Base-by-base conservation (phyloP, 2,329 filamentous ascomycete genomes). In the Talaromyces sp. region DNA sequence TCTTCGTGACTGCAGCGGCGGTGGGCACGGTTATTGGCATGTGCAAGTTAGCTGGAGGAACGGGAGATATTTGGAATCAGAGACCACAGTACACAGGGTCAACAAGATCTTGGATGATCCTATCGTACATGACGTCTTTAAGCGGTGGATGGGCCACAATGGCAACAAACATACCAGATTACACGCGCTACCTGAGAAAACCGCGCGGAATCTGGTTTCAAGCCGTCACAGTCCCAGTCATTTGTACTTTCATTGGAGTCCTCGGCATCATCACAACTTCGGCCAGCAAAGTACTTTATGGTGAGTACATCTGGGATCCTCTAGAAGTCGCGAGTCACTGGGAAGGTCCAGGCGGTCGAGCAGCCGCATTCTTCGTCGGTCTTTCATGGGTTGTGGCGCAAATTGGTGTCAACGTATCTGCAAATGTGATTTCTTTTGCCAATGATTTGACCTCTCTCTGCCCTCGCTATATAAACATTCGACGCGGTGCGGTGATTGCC, bases 11-110 rank as follows among this genome's bases (percentile, higher is more conserved):
- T 9, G 69, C 82, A 17, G 80, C 81, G 1, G 83, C 82, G 59
- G 75, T 87, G 54, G 83, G 79, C 2, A 83, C 83, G 35, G 77
- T 86, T 67, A 81, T 83, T 53, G 87, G 84, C 80, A 72, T 75
- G 21, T 81, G 81, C 38, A 80, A 81, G 10, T 71, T 75, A n/a
- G 81, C 82, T 41, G 80, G 82, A 11, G 80, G 81, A 32, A 65
- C 63, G 5, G 75, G 80, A 9, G 73, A 69, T 2, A 74, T 83
- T 62, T 79, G 78, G 63, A 66, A 73, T 24, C 75, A 79, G 54
- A 74, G 74, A 14, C 68, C 75, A 7, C 79, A 74, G 0, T 69
- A 81, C 3, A 67, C 71, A 2, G 81, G 81, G 2, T 75, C 74
- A 50, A 70, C 75, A 38, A 81, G 82, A 56, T 76, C 77, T 24